Conservation (phyloP, 169 alveolate genomes). For the Ichthyophthirius multifiliis region DNA sequence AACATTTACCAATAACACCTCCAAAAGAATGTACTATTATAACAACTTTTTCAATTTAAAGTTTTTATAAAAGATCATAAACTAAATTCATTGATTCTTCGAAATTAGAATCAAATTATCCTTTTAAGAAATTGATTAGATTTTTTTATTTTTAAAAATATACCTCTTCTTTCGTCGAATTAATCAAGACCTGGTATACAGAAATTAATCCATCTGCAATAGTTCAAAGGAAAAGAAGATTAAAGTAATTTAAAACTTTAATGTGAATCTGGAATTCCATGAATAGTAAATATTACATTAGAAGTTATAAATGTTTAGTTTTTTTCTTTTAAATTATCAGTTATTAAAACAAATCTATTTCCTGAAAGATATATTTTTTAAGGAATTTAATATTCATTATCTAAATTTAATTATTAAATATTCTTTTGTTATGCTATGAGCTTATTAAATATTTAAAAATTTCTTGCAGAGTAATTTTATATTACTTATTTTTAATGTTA, state of each 20-base stretch:
- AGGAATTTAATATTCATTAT: too few species aligned
- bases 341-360: too few species aligned
- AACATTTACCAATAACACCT: background rate
- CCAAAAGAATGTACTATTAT: background rate
- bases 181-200: background rate
- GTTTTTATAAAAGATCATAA: background rate
- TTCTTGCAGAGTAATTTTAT: too few species aligned
- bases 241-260: background rate
- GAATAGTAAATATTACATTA: background rate
- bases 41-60: background rate
- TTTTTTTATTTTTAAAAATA: too few species aligned
- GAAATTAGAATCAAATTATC: background rate
- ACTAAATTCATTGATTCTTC: background rate
- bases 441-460: too few species aligned
- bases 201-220: background rate
- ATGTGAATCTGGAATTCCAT: background rate
- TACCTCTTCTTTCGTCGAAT: conserved; percentile 1
- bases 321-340: too few species aligned
- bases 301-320: too few species aligned
- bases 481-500: too few species aligned
- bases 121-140: too few species aligned
- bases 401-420: too few species aligned
- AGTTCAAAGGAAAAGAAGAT: background rate
- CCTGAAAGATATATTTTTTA: too few species aligned
- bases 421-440: too few species aligned